A percentile compares a stretch with the other conserved stretches of the same genome.
phyloP scores from a whole-genome alignment of 768 basidiomycete species.

The Lactarius indigo region DNA sequence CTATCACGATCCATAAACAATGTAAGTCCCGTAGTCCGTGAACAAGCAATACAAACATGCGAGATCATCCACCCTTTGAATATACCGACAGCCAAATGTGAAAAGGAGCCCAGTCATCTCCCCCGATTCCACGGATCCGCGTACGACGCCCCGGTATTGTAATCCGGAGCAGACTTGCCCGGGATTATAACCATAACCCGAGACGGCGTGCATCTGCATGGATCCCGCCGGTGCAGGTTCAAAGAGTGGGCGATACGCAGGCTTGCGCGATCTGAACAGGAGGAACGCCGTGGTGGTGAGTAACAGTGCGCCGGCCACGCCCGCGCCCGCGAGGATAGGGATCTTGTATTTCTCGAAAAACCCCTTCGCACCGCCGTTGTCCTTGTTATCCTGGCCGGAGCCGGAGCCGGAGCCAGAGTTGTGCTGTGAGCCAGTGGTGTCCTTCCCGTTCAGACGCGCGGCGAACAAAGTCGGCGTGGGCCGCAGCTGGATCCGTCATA shows the following conservation, averaged over 20 bases:
- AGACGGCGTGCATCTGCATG: conserved; percentile 16
- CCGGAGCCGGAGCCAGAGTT: background rate
- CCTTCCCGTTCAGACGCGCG: conserved; percentile 8
- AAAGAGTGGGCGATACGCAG: conserved; percentile 3
- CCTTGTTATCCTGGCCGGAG: background rate
- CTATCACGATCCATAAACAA: background rate
- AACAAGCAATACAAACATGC: background rate
- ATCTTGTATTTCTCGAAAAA: conserved; percentile 15
- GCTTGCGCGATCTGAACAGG: background rate
- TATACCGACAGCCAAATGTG: background rate
- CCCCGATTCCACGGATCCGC: conserved; percentile 12
- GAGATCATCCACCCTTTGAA: background rate
- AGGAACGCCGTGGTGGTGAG: background rate
- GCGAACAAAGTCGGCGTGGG: conserved; percentile 17
- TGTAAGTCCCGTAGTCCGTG: background rate
- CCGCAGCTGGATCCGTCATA: conserved; percentile 37
- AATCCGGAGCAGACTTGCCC: background rate
- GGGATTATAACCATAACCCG: background rate
- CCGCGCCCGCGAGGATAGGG: background rate
- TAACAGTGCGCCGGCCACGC: background rate
- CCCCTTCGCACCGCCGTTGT: background rate
- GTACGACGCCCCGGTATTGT: background rate
- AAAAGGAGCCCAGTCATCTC: background rate
- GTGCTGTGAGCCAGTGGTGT: conserved; percentile 4
- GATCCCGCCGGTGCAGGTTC: conserved; percentile 8